Base-by-base conservation (phyloP, 768 basidiomycete species). In the Coprinopsis cinerea region DNA sequence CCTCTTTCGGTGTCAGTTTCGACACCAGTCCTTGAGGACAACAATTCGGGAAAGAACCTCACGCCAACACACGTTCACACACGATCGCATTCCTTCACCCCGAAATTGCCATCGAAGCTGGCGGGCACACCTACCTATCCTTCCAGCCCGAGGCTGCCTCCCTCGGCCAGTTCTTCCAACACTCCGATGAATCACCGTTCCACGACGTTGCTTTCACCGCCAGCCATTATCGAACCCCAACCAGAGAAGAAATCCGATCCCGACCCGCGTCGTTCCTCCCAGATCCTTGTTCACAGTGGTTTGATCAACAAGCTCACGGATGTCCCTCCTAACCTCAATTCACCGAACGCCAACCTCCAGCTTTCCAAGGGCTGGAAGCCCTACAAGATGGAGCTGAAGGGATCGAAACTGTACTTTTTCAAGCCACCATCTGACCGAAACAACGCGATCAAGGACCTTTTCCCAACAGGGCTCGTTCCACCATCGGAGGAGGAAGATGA, bases 381-480 rank as follows among this genome's bases (percentile, higher is more conserved):
- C 3, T 89, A 78, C 70, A 92, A 92, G 63, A 74, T 85, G 39
- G 85, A 90, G 56, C 68, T 94, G 23, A 85, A 88, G 59, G 92
- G 91, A 4, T 79, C 85, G 11, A 93, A 93, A 63, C 58, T 94
- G 43, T 85, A 87, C 63, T 87, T 93, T 59, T 92, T 88, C 63
- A 94, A 93, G 59, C 81, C 88, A 0, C 88, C 91, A 0, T 71
- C 75, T 24, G 91, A 93, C 55, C 71, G 82, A 49, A 69, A 65
- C 20, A 67, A 71, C 1, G 83, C 73, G 0, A 73, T 92, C 46
- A 87, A 83, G 61, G 82, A 85, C 6, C 67, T 92, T 22, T 94
- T 94, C 58, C 83, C 88, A 9, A 74, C 78, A 0, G 79, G 70
- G 6, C 65, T 88, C 15, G 78, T 86, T 0, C 74, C 79, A 0